Conservation (phyloP, 108 stramenopile genomes). For the Discostella stelligeroides region DNA sequence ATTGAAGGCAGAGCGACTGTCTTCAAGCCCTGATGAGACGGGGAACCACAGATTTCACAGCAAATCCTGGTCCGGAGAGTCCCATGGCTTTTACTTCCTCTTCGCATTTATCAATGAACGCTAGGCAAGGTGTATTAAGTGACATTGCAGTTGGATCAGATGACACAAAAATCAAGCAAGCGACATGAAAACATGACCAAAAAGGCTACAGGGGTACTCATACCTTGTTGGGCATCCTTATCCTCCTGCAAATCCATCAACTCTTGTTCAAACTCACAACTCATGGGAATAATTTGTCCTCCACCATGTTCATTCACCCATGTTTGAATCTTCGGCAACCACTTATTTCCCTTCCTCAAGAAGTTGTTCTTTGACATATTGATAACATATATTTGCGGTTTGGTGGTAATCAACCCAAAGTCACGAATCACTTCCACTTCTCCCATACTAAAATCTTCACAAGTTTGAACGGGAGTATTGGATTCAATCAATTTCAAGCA, state of each 20-base stretch:
- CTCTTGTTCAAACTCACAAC: conserved; percentile 97
- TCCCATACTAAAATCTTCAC: conserved; percentile 78
- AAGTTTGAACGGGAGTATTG: conserved; percentile 84
- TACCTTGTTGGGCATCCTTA: conserved; percentile 71
- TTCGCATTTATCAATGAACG: conserved; percentile 80
- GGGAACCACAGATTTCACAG: conserved; percentile 89
- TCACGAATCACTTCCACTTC: conserved; percentile 89
- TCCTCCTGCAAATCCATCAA: conserved; percentile 78
- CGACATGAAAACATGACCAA: no score
- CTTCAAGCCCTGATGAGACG: conserved; percentile 97
- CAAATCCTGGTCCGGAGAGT: conserved; percentile 85
- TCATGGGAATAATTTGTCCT: conserved; percentile 97
- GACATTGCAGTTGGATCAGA: conserved; percentile 14
- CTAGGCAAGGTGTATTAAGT: conserved; percentile 34
- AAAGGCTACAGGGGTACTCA: no score
- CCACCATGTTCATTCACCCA: conserved; percentile 97
- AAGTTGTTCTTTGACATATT: conserved; percentile 95
- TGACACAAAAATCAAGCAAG: background rate
- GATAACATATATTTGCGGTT: conserved; percentile 97
- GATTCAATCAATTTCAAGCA: conserved; percentile 72
- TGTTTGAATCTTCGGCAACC: conserved; percentile 93
- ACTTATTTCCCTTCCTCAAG: conserved; percentile 94
- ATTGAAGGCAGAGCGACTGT: conserved; percentile 93
- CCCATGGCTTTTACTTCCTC: conserved; percentile 83
- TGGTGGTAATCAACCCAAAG: conserved; percentile 95